Base-by-base conservation (phyloP, 2,329 filamentous ascomycete species). In the Immersiporthe knoxdaviesiana region DNA sequence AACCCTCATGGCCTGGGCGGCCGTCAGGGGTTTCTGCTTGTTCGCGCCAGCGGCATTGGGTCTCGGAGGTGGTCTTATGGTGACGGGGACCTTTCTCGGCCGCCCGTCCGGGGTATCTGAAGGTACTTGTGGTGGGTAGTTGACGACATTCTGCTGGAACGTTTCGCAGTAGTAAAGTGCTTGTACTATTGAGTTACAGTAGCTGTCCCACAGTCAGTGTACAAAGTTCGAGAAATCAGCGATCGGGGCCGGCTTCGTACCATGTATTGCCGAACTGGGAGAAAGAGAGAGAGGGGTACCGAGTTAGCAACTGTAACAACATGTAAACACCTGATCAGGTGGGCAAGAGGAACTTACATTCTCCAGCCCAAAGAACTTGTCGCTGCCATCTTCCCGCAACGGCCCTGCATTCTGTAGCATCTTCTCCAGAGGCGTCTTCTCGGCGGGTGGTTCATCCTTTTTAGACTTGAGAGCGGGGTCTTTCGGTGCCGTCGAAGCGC, bases 281-380 rank as follows among this genome's bases (percentile, higher is more conserved):
- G 66, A 72, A 35, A 39, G n/a, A n/a, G 61, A 65, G 35, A 35
- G 35, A 39, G 37, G 11, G 39, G 52, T 24, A 52, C 47, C 37
- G 41, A 14, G 60, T 71, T 69, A 71, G 70, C 58, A 54, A 12
- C 59, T 54, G 41, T 41, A 39, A 32, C 10, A 27, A 16, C 18
- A 24, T 11, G 27, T 47, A 21, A 56, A 52, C n/a, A 56, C 41
- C 39, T 68, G 60, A n/a, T 64, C 50, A 68, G 62, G 60, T 71
- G 67, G 71, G 72, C n/a, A 65, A 16, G 12, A 10, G 21, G 59
- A 14, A 84, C 92, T 82, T 85, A 98, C 95, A 82, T 99, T 99
- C 82, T 99, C 96, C 79, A 98, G 91, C 21, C 96, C 96, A 82
- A 97, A 98, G 83, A 97, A 99, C 83, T 97, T 97, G 83, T 98